These are phyloP conservation scores for Streptanthus diversifolius DNA, from an alignment of 345 rosid genomes.

Conservation along the genomic window DNA sequence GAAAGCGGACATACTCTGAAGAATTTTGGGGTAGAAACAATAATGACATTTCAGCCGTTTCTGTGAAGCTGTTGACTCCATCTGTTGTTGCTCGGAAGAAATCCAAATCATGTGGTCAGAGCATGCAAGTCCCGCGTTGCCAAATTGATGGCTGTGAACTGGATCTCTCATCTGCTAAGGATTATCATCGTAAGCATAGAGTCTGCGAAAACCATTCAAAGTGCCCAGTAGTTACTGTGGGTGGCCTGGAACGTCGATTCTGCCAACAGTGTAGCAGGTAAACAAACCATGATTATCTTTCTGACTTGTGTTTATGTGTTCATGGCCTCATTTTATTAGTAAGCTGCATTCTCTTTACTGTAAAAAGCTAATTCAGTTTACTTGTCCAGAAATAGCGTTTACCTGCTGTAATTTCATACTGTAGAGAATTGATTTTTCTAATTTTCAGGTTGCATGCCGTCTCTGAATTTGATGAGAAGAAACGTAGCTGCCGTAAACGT, in stretches of 20 bases:
- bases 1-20: slow-evolving; percentile 55
- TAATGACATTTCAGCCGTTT: slow-evolving; percentile 42
- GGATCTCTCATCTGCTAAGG: slow-evolving; percentile 58
- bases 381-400: background rate
- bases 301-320: background rate
- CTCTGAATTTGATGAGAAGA: slow-evolving; percentile 88
- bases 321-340: background rate
- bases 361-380: background rate
- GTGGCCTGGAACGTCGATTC: slow-evolving; percentile 73
- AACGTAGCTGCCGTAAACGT: slow-evolving; percentile 90
- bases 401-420: background rate
- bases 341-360: slow-evolving; percentile 9
- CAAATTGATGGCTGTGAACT: slow-evolving; percentile 75
- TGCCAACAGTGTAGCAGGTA: slow-evolving; percentile 96
- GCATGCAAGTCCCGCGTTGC: slow-evolving; percentile 52
- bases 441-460: slow-evolving; percentile 69
- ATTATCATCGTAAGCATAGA: slow-evolving; percentile 76
- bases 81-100: slow-evolving; percentile 57
- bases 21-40: slow-evolving; percentile 48
- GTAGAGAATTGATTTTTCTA: slow-evolving; percentile 2
- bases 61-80: slow-evolving; percentile 37
- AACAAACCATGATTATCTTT: slow-evolving; percentile 19
- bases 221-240: slow-evolving; percentile 58
- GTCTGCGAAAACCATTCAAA: slow-evolving; percentile 81
- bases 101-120: slow-evolving; percentile 54